Evolutionary conservation across 345 rosid genomes (phyloP), one percentile per base, ranked within the genome.

Genomic region (Pistacia atlantica): DNA sequence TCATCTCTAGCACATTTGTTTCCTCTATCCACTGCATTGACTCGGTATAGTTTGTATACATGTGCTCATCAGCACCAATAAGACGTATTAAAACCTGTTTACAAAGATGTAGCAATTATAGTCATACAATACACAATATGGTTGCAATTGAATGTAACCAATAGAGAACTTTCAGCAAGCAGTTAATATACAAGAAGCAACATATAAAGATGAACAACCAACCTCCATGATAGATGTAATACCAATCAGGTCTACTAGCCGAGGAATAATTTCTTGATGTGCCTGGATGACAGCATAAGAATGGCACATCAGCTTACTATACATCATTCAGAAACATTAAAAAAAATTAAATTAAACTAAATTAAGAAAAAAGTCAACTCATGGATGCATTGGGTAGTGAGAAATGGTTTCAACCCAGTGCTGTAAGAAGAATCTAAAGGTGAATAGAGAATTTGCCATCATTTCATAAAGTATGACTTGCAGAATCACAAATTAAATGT

Each of bases 151-250:
- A 22, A 62, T 37, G 66, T 16, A 69, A 73, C 71, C 16, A 82
- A 59, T 45, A 48, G 7, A 42, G 3, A 42, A 54, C 33, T 25
- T 11, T 59, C 28, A 35, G 58, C 42, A 71, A 75, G 22, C 48
- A 31, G 38, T 49, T 71, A 51, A 58, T 33, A 48, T 65, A 74
- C 13, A 28, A 61, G 67, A 83, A 78, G 68, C 65, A 80, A 28
- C 62, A 67, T 20, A 62, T 7, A 86, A 74, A 65, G 71, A 67
- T 37, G 64, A 62, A 65, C 51, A 76, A 86, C 87, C 71, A 85
- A 91, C 98, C 98, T 95, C 98, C 98, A 95, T 91, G 60, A 95
- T 84, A 59, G 98, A 95, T 33, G 98, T 95, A 68, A 89, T 92
- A 77, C 98, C 97, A 85, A 95, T 89, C 71, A 95, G 88, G 76